Base-by-base conservation (phyloP, 805 yeast genomes). In the Hanseniaspora taiwanica region DNA sequence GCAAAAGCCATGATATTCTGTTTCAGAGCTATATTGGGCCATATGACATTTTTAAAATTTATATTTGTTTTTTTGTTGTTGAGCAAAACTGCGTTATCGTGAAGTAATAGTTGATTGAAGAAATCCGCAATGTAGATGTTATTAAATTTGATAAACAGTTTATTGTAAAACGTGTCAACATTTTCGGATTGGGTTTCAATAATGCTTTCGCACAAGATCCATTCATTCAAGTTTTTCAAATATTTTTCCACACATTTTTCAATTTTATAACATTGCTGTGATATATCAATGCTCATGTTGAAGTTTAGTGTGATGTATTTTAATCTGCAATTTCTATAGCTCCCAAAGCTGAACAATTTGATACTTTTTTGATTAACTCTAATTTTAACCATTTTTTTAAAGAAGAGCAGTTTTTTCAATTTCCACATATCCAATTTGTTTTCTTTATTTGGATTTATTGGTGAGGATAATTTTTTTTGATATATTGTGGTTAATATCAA, bases 11-110 rank as follows among this genome's bases (percentile, higher is more conserved):
- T 17, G 66, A 62, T 42, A 62, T 65, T n/a, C n/a, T n/a, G n/a
- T 21, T 56, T 58, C 12, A 62, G 48, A 3, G 60, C 51, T 5
- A 83, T 47, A 47, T 82, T 83, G 0, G 59, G 50, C 96, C 96
- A 86, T 1, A 78, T 58, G 1, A 86, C 63, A 50, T 82, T 93
- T 7, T 66, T 55, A 2, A 87, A 81, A 49, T 78, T 69, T 2
- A 79, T 68, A 14, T 75, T 78, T 21, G 71, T 54, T 25, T 72
- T 43, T 2, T 68, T 64, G 33, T 59, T 58, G 44, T 65, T 66
- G 51, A 73, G 57, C 35, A 52, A 57, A 2, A 69, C 70, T 42
- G 68, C 64, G 12, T 55, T 48, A 33, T 64, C 59, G 1, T 72
- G 63, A 1, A 76, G 51, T 9, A 76, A 53, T 2, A 78, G 56